Conservation (phyloP, 495 filamentous ascomycete species). For the Cercophora scortea region DNA sequence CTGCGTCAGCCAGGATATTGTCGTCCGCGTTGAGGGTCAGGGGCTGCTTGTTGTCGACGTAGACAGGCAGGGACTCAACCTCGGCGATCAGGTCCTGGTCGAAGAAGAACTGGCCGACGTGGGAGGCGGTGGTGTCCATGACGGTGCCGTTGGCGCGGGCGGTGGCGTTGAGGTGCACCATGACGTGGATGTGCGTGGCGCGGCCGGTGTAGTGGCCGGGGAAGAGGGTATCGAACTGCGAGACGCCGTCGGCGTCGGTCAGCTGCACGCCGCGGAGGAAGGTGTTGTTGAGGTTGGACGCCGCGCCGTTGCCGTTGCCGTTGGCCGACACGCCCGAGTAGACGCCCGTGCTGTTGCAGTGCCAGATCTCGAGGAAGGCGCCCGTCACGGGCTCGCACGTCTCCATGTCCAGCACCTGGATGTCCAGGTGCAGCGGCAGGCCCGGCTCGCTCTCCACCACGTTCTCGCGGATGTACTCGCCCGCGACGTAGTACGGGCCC, state of each 20-base stretch:
- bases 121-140: constrained; percentile 31
- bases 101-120: constrained; percentile 55
- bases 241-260: constrained; percentile 42
- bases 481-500: constrained; percentile 35
- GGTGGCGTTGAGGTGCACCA: constrained; percentile 33
- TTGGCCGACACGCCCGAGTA: constrained; percentile 44
- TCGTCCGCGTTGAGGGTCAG: constrained; percentile 42
- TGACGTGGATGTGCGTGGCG: constrained; percentile 19
- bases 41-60: constrained; percentile 44
- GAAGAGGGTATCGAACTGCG: constrained; percentile 44
- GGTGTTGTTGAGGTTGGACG: constrained; percentile 31
- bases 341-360: constrained; percentile 40
- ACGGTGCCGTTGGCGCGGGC: constrained; percentile 43
- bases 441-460: constrained; percentile 49
- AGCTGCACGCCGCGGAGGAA: constrained; percentile 44
- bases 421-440: constrained; percentile 49
- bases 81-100: constrained; percentile 43
- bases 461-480: constrained; percentile 45
- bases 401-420: constrained; percentile 51
- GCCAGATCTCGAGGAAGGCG: constrained; percentile 56
- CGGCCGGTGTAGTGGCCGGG: constrained; percentile 46
- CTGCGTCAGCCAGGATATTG: constrained; percentile 34
- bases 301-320: constrained; percentile 11
- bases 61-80: constrained; percentile 46
- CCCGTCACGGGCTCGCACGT: constrained; percentile 50